A percentile compares a stretch with the other conserved stretches of the same genome.
phyloP scores from a whole-genome alignment of 2,329 filamentous ascomycete species.

The Colletotrichum ledebouriae region DNA sequence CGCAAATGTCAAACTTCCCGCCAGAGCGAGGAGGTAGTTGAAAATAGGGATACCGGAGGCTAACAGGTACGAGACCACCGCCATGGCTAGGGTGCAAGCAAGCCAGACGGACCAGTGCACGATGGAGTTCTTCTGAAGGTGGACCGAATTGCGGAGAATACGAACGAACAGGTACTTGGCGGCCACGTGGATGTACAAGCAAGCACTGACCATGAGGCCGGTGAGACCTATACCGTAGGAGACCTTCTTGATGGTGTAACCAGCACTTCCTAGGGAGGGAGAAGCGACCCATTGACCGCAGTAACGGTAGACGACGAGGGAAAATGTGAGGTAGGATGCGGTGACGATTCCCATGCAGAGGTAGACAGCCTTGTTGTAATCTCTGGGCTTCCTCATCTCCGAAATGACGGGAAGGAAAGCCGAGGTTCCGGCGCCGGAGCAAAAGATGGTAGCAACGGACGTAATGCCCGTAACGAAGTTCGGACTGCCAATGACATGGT shows the following conservation, averaged over 20 bases:
- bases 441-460: conserved; percentile 70
- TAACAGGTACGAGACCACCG: conserved; percentile 49
- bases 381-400: conserved; percentile 71
- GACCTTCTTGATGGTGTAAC: conserved; percentile 70
- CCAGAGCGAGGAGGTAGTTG: conserved; percentile 50
- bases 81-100: conserved; percentile 49
- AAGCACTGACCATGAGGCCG: conserved; percentile 63
- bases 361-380: conserved; percentile 72
- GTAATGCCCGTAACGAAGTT: conserved; percentile 71
- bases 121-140: conserved; percentile 52
- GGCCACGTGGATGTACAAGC: conserved; percentile 54
- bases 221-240: conserved; percentile 71
- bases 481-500: conserved; percentile 66
- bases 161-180: conserved; percentile 58
- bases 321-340: conserved; percentile 69
- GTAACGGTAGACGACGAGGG: conserved; percentile 71
- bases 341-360: conserved; percentile 70
- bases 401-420: conserved; percentile 75
- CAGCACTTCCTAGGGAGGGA: conserved; percentile 72
- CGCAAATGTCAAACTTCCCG: conserved; percentile 52
- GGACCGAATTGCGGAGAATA: conserved; percentile 52
- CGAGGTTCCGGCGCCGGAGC: conserved; percentile 69
- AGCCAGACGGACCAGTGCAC: conserved; percentile 55
- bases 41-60: conserved; percentile 53
- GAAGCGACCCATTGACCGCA: conserved; percentile 74